Evolutionary conservation across 495 filamentous ascomycete genomes (phyloP).

Genomic region (Filosporella fistucella): DNA sequence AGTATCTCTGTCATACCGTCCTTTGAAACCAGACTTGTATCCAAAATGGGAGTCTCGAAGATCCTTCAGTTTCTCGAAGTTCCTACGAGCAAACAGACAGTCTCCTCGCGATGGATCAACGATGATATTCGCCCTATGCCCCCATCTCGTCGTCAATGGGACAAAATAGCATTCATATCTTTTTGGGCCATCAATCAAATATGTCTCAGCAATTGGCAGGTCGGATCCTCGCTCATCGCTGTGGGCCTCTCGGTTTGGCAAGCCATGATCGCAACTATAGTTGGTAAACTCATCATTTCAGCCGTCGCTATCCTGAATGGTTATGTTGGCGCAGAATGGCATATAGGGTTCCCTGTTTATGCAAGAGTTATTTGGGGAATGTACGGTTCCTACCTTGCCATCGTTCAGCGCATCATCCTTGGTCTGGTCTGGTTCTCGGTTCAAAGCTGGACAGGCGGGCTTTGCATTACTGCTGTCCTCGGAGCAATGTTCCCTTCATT

Average conservation of each 20-base stretch:
- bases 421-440: conserved; percentile 29
- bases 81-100: too few species aligned
- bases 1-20: too few species aligned
- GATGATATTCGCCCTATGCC: conserved; percentile 3
- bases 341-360: conserved; percentile 29
- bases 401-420: conserved; percentile 17
- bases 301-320: conserved; percentile 31
- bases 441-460: conserved; percentile 6
- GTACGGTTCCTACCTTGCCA: conserved; percentile 17
- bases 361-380: conserved; percentile 26
- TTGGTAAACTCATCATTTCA: conserved; percentile 28
- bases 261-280: conserved; percentile 23
- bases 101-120: too few species aligned
- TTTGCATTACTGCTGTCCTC: background rate
- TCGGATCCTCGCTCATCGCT: conserved; percentile 25
- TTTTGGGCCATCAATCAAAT: conserved; percentile 27
- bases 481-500: conserved; percentile 6
- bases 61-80: too few species aligned
- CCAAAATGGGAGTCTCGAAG: too few species aligned
- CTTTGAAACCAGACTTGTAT: too few species aligned
- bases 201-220: conserved; percentile 34
- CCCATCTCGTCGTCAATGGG: conserved; percentile 4
- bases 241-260: conserved; percentile 33
- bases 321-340: conserved; percentile 21
- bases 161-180: conserved; percentile 22